Evolutionary conservation across 768 basidiomycete genomes (phyloP), one percentile per base, ranked within the genome.

Genomic region (Rickenella mellea): DNA sequence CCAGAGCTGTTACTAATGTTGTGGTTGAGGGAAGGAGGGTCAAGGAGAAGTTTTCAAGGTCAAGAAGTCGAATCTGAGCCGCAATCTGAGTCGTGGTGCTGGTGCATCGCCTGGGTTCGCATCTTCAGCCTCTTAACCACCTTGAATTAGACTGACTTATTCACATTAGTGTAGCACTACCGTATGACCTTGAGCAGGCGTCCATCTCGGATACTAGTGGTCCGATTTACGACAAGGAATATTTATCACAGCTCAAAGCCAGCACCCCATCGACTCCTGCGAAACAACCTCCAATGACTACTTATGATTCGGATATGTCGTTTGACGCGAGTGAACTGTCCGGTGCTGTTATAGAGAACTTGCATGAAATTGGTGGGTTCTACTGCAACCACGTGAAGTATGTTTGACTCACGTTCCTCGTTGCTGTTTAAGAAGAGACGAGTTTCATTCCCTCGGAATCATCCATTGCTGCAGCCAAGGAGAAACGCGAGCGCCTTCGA

Each of bases 41-140:
- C 71, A 70, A 28, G 76, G 69, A 6, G 80, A 86, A 44, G 65
- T 71, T 0, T 89, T 91, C 56, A 70, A 83, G 64, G 65, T 90
- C 14, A 90, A 88, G 58, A 91, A 87, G 61, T 87, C 84, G 2
- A 80, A 59, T 41, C 65, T 90, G 32, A 89, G 86, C 52, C 65
- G 9, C 10, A 36, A n/a, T 28, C 28, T 42, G 39, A 38, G 44
- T 31, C 44, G 21, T 24, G 27, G 44, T 21, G 25, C 46, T 39
- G 37, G n/a, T n/a, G n/a, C n/a, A 28, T 17, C 11, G 17, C 25
- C 26, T 29, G 11, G 21, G 31, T 26, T 15, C 31, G 8, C 32
- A 21, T 19, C 12, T 31, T 26, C 26, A 25, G 28, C 17, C 27
- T 27, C 36, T 39, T 42, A 17, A 26, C 30, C 31, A 29, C 15